phyloP scores from a whole-genome alignment of 345 rosid genomes.

The Brassica cretica region DNA sequence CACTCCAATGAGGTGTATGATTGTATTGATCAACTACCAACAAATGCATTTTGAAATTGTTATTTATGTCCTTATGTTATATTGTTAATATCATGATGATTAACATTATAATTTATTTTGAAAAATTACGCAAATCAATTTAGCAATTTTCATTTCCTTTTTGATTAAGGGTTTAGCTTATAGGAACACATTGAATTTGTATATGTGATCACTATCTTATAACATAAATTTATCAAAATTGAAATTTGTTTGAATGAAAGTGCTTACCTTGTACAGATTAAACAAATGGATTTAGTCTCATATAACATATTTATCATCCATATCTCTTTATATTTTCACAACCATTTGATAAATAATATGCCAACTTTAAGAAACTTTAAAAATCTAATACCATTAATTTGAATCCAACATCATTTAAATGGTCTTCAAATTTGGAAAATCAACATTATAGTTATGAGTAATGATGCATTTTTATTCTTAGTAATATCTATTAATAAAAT shows the following conservation, averaged over 20 bases:
- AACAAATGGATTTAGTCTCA: background rate
- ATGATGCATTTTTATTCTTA: background rate
- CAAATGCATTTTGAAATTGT: background rate
- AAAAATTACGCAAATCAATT: background rate
- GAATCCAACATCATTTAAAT: background rate
- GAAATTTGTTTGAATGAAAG: background rate
- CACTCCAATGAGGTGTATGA: no score
- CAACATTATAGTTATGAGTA: background rate
- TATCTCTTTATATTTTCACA: background rate
- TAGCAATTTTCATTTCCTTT: background rate
- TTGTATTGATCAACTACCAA: no score
- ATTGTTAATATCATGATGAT: background rate
- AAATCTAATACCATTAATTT: background rate
- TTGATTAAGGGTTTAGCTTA: background rate
- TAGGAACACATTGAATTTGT: background rate
- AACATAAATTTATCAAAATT: background rate
- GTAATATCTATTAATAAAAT: background rate
- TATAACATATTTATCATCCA: background rate
- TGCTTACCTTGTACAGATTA: background rate
- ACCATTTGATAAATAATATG: background rate
- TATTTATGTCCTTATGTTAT: background rate
- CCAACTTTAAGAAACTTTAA: background rate
- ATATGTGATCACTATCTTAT: background rate
- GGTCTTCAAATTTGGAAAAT: background rate
- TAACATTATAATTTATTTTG: background rate